phyloP scores from a whole-genome alignment of 306 rosid species.

The Luffa aegyptiaca region DNA sequence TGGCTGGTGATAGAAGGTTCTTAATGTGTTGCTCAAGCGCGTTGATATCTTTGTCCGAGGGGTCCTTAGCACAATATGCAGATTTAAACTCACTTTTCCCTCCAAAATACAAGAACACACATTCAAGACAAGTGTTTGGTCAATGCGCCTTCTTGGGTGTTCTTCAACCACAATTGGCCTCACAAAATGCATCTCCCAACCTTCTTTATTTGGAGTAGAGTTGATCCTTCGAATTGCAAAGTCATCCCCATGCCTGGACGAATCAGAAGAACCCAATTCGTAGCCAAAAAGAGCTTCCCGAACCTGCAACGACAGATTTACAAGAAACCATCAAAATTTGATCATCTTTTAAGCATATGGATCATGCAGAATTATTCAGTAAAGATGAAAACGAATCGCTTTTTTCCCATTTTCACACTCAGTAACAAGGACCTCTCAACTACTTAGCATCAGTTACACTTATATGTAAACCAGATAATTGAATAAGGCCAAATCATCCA shows the following conservation, averaged over 20 bases:
- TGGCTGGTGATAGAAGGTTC: slow-evolving; percentile 32
- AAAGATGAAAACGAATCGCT: not conserved
- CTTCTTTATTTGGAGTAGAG: too few species aligned
- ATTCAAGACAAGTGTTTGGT: too few species aligned
- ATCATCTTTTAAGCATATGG: not conserved
- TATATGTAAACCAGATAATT: not conserved
- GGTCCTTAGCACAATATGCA: slow-evolving; percentile 38
- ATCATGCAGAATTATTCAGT: not conserved
- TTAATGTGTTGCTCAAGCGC: slow-evolving; percentile 33
- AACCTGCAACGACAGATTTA: slow-evolving; percentile 19
- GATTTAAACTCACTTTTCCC: too few species aligned
- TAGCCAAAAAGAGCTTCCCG: too few species aligned
- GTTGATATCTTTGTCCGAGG: slow-evolving; percentile 30
- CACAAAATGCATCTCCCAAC: too few species aligned
- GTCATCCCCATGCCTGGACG: too few species aligned
- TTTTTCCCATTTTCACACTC: not conserved
- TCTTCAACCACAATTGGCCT: too few species aligned
- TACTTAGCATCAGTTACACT: not conserved
- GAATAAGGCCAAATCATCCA: not conserved
- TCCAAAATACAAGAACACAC: too few species aligned
- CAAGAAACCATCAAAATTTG: not conserved
- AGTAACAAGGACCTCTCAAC: not conserved
- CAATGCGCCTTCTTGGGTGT: too few species aligned
- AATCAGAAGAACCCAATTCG: too few species aligned
- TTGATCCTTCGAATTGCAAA: too few species aligned